Base-by-base conservation (phyloP, 2,329 filamentous ascomycete species). In the Cordyceps pruinosa region DNA sequence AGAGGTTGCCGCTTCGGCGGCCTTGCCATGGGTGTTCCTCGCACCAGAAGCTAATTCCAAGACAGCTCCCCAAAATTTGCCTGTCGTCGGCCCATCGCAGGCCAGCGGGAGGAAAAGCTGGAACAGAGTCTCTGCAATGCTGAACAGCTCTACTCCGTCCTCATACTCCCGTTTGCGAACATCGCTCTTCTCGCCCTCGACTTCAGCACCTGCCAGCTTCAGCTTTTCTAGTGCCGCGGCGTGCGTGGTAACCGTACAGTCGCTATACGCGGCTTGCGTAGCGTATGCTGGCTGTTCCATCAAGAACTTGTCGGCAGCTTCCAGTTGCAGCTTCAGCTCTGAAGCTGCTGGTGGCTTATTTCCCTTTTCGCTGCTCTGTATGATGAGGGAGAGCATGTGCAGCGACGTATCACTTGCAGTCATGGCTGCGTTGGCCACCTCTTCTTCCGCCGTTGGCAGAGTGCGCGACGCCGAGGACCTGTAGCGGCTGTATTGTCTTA, bases 21-120 rank as follows among this genome's bases (percentile, higher is more conserved):
- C 28, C 2, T 50, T 57, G 21, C 9, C 26, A 13, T 7, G 7
- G 25, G 28, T 21, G 52, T 17, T 62, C 62, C 73, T 72, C 35
- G 57, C 44, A 25, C 23, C 54, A 9, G 19, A 21, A 5, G 73
- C 58, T 5, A 71, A 25, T 2, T 53, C 58, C 56, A 64, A 64
- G 0, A 75, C 39, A n/a, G 75, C 72, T 2, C 74, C 76, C 76
- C 75, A 79, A 54, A 70, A 78, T 55, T 75, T 77, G 5, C 60
- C 58, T 1, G 67, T 66, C 3, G 73, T 77, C 0, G 73, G 69
- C 0, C 69, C 70, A 9, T 70, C 62, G 23, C 70, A 69, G 1
- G 64, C 58, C 0, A 61, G 37, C 0, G 76, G 75, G 8, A 78
- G 64, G 57, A 78, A 79, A 37, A 77, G 72, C 8, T 65, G 64